Evolutionary conservation across 257 asterid species (phyloP).

Genomic region (Apocynum venetum): DNA sequence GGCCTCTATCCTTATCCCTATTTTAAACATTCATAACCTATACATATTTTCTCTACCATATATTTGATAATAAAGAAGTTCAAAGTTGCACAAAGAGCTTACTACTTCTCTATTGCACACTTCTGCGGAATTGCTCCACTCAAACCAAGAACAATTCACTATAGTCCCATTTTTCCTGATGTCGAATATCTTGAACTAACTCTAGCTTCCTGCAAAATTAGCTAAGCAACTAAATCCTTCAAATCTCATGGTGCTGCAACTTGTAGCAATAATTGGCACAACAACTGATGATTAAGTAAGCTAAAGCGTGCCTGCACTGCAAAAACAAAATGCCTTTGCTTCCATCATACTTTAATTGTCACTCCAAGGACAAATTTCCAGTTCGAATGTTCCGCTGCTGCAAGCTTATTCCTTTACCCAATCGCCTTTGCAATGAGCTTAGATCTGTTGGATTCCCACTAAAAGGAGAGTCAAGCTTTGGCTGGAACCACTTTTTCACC

Average conservation of each 20-base stretch:
- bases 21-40: no score
- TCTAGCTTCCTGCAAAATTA: conserved; percentile 5
- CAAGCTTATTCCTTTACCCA: conserved; percentile 63
- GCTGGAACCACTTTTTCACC: conserved; percentile 83
- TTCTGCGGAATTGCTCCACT: background rate
- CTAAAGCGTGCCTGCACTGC: background rate
- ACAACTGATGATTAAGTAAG: background rate
- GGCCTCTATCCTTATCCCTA: no score
- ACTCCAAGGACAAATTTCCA: conserved; percentile 59
- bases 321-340: conserved; percentile 15
- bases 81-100: background rate
- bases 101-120: background rate
- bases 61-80: background rate
- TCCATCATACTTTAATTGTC: conserved; percentile 7
- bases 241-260: background rate
- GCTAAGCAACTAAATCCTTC: background rate
- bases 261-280: background rate
- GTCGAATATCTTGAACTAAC: background rate
- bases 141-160: background rate
- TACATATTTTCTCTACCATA: no score
- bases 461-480: conserved; percentile 57
- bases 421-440: conserved; percentile 42
- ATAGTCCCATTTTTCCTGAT: background rate
- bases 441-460: conserved; percentile 32
- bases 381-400: conserved; percentile 80